These are phyloP conservation scores for Apiotrichum sp. DNA, from an alignment of 1,284 basidiomycete genomes.

Conservation along the genomic window DNA sequence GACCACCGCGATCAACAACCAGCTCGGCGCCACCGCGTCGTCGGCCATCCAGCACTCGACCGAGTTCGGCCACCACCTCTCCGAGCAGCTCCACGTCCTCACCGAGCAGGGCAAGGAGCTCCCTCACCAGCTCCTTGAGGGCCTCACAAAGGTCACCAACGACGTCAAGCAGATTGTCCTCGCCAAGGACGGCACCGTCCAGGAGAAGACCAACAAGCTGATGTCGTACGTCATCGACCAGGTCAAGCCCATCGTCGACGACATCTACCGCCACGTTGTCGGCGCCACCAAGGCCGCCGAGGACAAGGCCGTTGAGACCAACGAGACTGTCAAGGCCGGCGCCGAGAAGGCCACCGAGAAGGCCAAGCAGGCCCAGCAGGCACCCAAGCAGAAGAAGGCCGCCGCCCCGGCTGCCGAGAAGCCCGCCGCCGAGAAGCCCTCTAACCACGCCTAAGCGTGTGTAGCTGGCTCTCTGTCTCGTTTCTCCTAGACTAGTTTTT, in stretches of 20 bases:
- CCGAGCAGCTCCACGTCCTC: constrained; percentile 41
- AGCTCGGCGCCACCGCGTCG: constrained; percentile 34
- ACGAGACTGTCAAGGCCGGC: constrained; percentile 21
- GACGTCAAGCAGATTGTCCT: constrained; percentile 44
- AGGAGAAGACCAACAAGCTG: constrained; percentile 47
- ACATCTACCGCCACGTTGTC: constrained; percentile 42
- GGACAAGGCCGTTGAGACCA: constrained; percentile 26
- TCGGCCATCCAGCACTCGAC: constrained; percentile 35
- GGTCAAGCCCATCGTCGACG: constrained; percentile 45
- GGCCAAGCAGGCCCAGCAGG: constrained; percentile 1
- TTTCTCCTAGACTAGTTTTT: not conserved
- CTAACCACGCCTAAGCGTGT: not conserved
- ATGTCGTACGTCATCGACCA: constrained; percentile 43
- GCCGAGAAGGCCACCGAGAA: constrained; percentile 3
- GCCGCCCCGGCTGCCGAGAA: not conserved
- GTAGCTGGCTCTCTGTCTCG: too few species aligned
- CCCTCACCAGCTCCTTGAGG: constrained; percentile 38
- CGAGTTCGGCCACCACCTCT: constrained; percentile 35
- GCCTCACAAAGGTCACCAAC: constrained; percentile 33
- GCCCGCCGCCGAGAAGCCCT: not conserved
- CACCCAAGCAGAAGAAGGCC: not conserved
- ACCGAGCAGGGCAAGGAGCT: constrained; percentile 40
- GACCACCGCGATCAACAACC: constrained; percentile 39
- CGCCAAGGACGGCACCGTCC: constrained; percentile 39
- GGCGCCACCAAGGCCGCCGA: constrained; percentile 27